These are phyloP conservation scores for Grigorovia humatica DNA, from an alignment of 805 yeast genomes.

Conservation along the genomic window DNA sequence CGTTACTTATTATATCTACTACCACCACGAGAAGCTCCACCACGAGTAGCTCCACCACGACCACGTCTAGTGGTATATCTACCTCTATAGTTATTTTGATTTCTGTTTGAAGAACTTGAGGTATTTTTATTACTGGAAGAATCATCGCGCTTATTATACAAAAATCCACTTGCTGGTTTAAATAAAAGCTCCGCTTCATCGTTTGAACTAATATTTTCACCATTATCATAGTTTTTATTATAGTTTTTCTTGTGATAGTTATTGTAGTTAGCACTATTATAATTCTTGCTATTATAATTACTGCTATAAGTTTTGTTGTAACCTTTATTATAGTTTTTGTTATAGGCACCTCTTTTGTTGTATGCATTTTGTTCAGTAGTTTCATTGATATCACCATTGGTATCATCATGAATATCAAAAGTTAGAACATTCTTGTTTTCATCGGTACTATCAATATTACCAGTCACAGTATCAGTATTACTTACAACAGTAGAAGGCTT, in stretches of 20 bases:
- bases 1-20: slow-evolving; percentile 9
- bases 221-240: slow-evolving; percentile 2
- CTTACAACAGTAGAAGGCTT: not conserved
- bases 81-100: slow-evolving; percentile 12
- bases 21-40: slow-evolving; percentile 16
- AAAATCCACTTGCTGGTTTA: slow-evolving; percentile 27
- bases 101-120: slow-evolving; percentile 3
- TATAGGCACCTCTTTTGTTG: not conserved
- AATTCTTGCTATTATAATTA: not conserved
- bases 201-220: slow-evolving; percentile 1
- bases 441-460: not conserved
- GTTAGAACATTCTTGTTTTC: not conserved
- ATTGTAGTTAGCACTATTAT: not conserved
- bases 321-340: not conserved
- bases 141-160: slow-evolving; percentile 7
- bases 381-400: not conserved
- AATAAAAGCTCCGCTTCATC: slow-evolving; percentile 20
- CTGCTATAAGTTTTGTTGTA: not conserved
- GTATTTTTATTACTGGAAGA: slow-evolving; percentile 5
- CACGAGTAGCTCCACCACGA: slow-evolving; percentile 11
- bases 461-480: slow-evolving; percentile 2
- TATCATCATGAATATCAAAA: too few species aligned
- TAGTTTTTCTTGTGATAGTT: not conserved
- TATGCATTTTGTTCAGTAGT: not conserved
- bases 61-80: slow-evolving; percentile 7